Conservation (phyloP, 148 eudicot species). For the Vaccinium darrowii region DNA sequence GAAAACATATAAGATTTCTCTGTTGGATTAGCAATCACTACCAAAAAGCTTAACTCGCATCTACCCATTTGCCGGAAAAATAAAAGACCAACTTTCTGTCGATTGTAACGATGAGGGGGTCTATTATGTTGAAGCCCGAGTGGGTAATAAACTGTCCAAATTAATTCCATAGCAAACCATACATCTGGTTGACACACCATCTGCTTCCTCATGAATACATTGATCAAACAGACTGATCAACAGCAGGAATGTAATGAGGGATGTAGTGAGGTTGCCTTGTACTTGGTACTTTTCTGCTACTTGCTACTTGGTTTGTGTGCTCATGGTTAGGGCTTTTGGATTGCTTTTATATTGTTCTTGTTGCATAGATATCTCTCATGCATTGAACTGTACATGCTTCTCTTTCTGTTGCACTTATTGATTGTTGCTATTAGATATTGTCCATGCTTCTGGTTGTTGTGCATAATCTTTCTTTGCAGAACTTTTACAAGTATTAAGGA, state of each 20-base stretch:
- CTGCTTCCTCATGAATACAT: neutral
- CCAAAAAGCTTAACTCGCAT: conserved; percentile 14
- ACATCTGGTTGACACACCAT: neutral
- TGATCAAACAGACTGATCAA: neutral
- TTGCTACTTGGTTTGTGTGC: no score
- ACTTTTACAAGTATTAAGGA: no score
- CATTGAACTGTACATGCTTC: no score
- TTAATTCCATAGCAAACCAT: conserved; percentile 5
- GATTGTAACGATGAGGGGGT: conserved; percentile 17
- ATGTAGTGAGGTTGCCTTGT: no score
- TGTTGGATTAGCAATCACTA: conserved; percentile 9
- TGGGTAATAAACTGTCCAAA: neutral
- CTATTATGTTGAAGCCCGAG: conserved; percentile 16
- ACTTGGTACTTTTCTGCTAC: no score
- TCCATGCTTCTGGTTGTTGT: no score
- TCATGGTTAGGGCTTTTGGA: no score
- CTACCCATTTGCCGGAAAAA: conserved; percentile 19
- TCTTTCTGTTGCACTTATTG: no score
- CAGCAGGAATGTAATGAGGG: neutral
- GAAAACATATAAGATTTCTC: conserved; percentile 13
- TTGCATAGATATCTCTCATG: no score
- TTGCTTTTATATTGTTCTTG: no score
- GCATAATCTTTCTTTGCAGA: no score
- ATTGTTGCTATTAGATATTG: no score
- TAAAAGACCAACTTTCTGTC: neutral